These are phyloP conservation scores for Podospora didyma DNA, from an alignment of 495 filamentous ascomycete genomes.

Conservation along the genomic window DNA sequence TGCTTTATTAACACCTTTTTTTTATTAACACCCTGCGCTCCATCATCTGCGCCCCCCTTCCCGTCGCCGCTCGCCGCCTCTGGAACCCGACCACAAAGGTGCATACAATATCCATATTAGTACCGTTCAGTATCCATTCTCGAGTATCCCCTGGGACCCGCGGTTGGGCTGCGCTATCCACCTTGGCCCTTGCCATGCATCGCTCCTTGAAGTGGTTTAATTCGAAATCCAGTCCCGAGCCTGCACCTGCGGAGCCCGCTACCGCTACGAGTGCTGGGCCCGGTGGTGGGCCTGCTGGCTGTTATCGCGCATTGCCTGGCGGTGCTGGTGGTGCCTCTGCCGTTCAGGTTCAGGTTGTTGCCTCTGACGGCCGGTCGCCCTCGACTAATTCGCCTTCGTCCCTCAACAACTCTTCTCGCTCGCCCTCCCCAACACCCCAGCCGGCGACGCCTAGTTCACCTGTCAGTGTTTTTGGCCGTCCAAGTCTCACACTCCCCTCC, in stretches of 20 bases:
- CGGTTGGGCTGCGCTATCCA: conserved; percentile 25
- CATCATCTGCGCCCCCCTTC: too few relatives aligned
- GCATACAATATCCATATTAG: too few relatives aligned
- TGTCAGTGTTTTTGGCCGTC: conserved; percentile 27
- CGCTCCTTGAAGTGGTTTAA: conserved; percentile 26
- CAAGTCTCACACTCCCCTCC: conserved; percentile 19
- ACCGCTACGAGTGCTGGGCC: conserved; percentile 18
- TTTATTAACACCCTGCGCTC: too few relatives aligned
- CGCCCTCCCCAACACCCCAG: conserved; percentile 33
- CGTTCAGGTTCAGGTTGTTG: too few relatives aligned
- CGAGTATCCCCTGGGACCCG: conserved; percentile 8
- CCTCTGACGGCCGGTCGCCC: conserved; percentile 11
- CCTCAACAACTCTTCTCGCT: conserved; percentile 32
- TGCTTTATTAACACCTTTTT: too few relatives aligned
- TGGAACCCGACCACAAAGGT: too few relatives aligned
- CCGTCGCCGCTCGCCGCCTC: too few relatives aligned
- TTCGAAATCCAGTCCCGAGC: conserved; percentile 23
- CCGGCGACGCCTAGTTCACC: conserved; percentile 36
- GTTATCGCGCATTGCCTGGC: conserved; percentile 28
- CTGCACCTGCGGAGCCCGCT: conserved; percentile 19
- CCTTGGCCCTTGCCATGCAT: conserved; percentile 27
- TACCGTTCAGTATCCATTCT: not conserved
- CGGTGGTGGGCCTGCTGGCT: conserved; percentile 23
- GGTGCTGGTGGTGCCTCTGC: too few relatives aligned
- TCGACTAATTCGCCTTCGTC: conserved; percentile 28